A percentile compares a stretch with the other conserved stretches of the same genome.
phyloP scores from a whole-genome alignment of 495 filamentous ascomycete species.

The Neurospora sp. region DNA sequence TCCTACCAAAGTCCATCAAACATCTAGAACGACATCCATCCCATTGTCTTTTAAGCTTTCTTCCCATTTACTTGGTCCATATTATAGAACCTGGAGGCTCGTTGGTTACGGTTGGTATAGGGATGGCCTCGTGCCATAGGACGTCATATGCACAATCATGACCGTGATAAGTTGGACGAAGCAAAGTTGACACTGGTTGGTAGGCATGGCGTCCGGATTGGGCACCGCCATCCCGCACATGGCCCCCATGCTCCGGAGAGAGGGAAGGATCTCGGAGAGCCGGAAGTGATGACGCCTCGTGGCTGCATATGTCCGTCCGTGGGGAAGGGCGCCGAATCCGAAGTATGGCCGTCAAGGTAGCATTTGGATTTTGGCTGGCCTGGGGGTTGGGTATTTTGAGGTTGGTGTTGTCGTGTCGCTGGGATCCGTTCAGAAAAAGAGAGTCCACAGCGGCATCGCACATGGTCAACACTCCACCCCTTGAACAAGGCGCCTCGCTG shows the following conservation, averaged over 20 bases:
- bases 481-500: neutral
- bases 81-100: neutral
- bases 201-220: neutral
- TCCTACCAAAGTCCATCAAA: neutral
- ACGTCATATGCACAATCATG: neutral
- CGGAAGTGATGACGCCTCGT: conserved; percentile 3
- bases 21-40: neutral
- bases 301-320: neutral
- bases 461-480: neutral
- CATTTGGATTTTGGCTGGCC: neutral
- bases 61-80: neutral
- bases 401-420: neutral
- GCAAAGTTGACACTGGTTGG: neutral
- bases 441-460: neutral
- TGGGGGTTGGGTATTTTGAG: neutral
- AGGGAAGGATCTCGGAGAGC: conserved; percentile 12
- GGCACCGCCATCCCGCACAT: neutral
- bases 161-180: neutral
- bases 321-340: neutral
- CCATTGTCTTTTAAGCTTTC: neutral
- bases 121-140: neutral
- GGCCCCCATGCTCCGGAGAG: conserved; percentile 4
- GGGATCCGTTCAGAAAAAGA: neutral
- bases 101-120: neutral
- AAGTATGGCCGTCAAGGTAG: neutral